These are phyloP conservation scores for Porogramme epimiltina DNA, from an alignment of 1,284 basidiomycete genomes.

Conservation along the genomic window DNA sequence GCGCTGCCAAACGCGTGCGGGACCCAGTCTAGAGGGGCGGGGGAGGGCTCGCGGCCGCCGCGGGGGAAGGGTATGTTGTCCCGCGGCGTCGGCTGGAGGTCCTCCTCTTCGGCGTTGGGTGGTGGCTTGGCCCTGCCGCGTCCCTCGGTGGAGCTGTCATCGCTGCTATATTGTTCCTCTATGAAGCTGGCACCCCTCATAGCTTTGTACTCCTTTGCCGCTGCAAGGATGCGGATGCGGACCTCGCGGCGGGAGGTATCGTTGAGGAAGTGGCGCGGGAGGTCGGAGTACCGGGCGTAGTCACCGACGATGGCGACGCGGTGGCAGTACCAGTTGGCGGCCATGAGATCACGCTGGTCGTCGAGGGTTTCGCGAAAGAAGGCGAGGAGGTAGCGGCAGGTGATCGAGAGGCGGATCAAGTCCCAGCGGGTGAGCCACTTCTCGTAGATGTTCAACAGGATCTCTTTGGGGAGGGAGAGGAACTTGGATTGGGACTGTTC, in stretches of 20 bases:
- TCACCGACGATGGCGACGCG: constrained; percentile 4
- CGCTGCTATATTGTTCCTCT: too few species aligned
- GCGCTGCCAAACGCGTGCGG: too few species aligned
- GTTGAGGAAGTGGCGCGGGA: background rate
- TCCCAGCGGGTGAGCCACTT: too few species aligned
- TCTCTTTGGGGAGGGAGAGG: background rate
- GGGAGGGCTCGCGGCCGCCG: too few species aligned
- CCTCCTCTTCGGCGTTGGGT: too few species aligned
- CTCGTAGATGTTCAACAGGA: background rate
- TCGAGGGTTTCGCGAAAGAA: background rate
- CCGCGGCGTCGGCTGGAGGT: too few species aligned
- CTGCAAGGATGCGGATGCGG: background rate
- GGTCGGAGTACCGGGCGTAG: background rate
- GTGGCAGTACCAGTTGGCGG: background rate
- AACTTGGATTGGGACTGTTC: too few species aligned
- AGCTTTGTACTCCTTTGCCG: background rate
- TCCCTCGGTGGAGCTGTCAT: too few species aligned
- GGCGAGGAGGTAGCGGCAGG: background rate
- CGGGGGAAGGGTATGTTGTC: too few species aligned
- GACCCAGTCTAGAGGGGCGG: too few species aligned
- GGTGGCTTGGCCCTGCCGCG: too few species aligned
- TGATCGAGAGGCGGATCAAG: background rate
- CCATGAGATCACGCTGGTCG: background rate
- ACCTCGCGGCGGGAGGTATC: background rate
- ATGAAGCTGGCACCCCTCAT: background rate